Conservation (phyloP, 129 eudicot species). For the Lactuca saligna region DNA sequence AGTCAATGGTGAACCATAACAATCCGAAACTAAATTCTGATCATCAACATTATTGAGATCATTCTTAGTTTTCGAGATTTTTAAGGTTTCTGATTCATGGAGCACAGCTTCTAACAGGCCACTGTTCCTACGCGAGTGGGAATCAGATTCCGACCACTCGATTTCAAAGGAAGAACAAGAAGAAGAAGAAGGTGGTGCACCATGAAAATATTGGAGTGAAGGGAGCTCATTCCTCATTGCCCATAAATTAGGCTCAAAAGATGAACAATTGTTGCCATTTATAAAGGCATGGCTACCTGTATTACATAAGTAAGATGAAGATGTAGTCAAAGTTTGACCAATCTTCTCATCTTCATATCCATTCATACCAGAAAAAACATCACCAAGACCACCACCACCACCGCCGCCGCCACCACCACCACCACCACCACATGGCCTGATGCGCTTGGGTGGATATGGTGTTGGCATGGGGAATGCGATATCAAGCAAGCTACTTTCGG, state of each 20-base stretch:
- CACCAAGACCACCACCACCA: conserved; percentile 35
- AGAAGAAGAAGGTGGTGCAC: conserved; percentile 48
- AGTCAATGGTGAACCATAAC: conserved; percentile 65
- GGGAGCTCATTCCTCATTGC: conserved; percentile 98
- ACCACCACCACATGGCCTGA: conserved; percentile 41
- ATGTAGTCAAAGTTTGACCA: background rate
- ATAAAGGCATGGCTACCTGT: conserved; percentile 84
- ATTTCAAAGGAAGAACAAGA: conserved; percentile 80
- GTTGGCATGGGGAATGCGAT: conserved; percentile 41
- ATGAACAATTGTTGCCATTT: conserved; percentile 75
- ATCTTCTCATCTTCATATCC: background rate
- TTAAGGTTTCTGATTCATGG: conserved; percentile 60
- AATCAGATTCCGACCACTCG: conserved; percentile 39
- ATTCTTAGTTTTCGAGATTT: conserved; percentile 27
- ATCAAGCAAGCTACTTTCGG: conserved; percentile 13
- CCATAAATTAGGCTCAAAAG: conserved; percentile 74
- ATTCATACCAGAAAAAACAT: conserved; percentile 20
- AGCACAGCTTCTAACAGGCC: conserved; percentile 83
- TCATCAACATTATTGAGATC: conserved; percentile 39
- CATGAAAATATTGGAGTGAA: conserved; percentile 90
- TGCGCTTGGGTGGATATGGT: conserved; percentile 43
- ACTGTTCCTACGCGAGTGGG: conserved; percentile 34
- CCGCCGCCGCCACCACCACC: conserved; percentile 39
- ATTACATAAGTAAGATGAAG: conserved; percentile 10
- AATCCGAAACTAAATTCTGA: conserved; percentile 38